phyloP scores from a whole-genome alignment of 495 filamentous ascomycete species.

The Annulohypoxylon maeteangense region DNA sequence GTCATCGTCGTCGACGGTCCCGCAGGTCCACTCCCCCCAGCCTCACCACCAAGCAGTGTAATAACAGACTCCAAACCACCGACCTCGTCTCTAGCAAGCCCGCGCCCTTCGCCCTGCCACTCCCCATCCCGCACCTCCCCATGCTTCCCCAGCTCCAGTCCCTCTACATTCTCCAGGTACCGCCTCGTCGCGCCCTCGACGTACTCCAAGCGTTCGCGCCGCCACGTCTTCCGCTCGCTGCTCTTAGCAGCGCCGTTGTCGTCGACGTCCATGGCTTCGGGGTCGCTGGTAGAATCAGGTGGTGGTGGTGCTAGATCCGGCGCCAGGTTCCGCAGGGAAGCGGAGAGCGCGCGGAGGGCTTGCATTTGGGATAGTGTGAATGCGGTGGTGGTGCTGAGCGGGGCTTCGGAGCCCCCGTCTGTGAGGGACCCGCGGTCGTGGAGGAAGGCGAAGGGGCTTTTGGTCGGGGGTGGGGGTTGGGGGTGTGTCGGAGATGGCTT shows the following conservation, averaged over 20 bases:
- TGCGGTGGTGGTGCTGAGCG: constrained; percentile 77
- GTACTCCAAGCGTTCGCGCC: constrained; percentile 74
- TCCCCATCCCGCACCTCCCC: constrained; percentile 70
- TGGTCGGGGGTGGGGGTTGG: constrained; percentile 55
- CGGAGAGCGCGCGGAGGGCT: constrained; percentile 73
- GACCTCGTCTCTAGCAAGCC: constrained; percentile 59
- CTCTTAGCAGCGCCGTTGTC: constrained; percentile 39
- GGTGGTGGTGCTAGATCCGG: constrained; percentile 58
- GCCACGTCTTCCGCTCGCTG: constrained; percentile 54
- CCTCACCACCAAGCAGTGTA: constrained; percentile 50
- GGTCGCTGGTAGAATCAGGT: neutral
- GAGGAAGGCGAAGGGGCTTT: constrained; percentile 62
- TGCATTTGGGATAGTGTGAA: constrained; percentile 87
- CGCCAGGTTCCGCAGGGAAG: constrained; percentile 69
- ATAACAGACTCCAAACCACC: constrained; percentile 63
- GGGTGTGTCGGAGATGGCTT: constrained; percentile 40
- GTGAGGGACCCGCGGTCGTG: constrained; percentile 55
- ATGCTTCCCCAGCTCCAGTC: constrained; percentile 64
- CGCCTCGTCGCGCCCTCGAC: constrained; percentile 73
- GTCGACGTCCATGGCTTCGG: constrained; percentile 20
- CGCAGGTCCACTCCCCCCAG: neutral
- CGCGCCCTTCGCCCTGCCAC: constrained; percentile 59
- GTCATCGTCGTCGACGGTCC: neutral
- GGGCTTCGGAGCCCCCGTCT: constrained; percentile 54
- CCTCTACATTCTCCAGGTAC: constrained; percentile 65